A percentile compares a stretch with the other conserved stretches of the same genome.
Evolutionary conservation across 2,329 filamentous ascomycete genomes (phyloP).

Genomic region (Penicillium crustosum): DNA sequence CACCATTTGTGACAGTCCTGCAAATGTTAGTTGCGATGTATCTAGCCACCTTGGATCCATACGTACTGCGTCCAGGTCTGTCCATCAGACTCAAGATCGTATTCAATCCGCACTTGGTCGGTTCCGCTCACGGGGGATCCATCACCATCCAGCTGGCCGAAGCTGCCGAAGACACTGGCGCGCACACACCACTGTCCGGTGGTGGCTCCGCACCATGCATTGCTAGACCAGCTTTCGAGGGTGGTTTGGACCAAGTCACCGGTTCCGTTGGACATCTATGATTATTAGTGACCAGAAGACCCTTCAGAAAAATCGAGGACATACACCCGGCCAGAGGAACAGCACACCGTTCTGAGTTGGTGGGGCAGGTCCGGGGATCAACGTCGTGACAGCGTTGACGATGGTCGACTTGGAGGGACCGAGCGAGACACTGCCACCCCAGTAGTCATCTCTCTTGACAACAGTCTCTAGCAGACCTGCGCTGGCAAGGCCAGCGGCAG

Average conservation of each 20-base stretch:
- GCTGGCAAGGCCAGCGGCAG: slow-evolving; percentile 9
- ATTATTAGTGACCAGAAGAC: neutral
- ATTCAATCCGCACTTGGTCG: slow-evolving; percentile 36
- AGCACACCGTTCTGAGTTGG: slow-evolving; percentile 40
- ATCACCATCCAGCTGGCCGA: slow-evolving; percentile 41
- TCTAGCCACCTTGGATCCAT: neutral
- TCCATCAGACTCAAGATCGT: slow-evolving; percentile 25
- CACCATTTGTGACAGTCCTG: slow-evolving; percentile 38
- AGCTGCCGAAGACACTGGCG: slow-evolving; percentile 43
- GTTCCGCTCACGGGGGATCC: slow-evolving; percentile 21
- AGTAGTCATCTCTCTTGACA: slow-evolving; percentile 36
- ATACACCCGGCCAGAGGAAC: slow-evolving; percentile 45
- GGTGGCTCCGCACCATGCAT: slow-evolving; percentile 44
- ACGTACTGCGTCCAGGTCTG: slow-evolving; percentile 35
- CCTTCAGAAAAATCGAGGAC: neutral
- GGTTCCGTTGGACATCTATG: slow-evolving; percentile 46
- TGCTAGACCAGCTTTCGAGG: slow-evolving; percentile 43
- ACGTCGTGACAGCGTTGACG: slow-evolving; percentile 41
- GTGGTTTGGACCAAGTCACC: slow-evolving; percentile 47
- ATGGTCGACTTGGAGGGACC: slow-evolving; percentile 42
- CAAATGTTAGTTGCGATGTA: neutral
- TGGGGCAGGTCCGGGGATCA: slow-evolving; percentile 44
- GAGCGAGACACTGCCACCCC: slow-evolving; percentile 43
- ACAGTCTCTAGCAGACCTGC: slow-evolving; percentile 21
- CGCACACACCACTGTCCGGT: slow-evolving; percentile 46